Evolutionary conservation across 345 rosid species (phyloP), one percentile per base, ranked within the genome.

Genomic region (Populus ilicifolia): DNA sequence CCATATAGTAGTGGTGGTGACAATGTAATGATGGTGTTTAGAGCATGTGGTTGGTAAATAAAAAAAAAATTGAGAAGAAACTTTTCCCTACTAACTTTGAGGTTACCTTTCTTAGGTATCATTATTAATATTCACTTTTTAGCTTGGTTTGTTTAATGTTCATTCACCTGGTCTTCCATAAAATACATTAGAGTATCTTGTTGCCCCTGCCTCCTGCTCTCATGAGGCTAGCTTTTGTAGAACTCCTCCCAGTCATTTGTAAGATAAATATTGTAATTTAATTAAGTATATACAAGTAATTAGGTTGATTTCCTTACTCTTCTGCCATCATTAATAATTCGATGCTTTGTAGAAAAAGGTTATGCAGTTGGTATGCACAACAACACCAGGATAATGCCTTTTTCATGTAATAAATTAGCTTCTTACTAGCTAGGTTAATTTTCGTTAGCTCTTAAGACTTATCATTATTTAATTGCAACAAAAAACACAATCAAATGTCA

Each of bases 51-150:
- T 17, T 61, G 67, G 67, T 59, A 23, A 46, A 61, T 59, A 3
- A 71, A 59, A 59, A 0, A 71, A 23, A 56, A 8, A 17, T 56
- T 13, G 35, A 46, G 39, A 54, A 38, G 54, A 73, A 38, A 6
- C 35, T 25, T 54, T 50, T 9, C n/a, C 66, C 44, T 67, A 20
- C 33, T 65, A 33, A n/a, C 35, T 63, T 63, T 27, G 13, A 63
- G 70, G 21, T 18, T 63, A 52, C 36, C 43, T 73, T 61, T 73
- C 68, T 10, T 73, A 39, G 10, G n/a, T 50, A 65, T 73, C 67
- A 61, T 73, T 20, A 61, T 73, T 61, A 25, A 73, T n/a, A 9
- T n/a, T 52, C 21, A 6, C 21, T 52, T 52, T 52, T 2, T n/a
- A 9, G 63, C 29, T n/a, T n/a, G 5, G 27, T 7, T 56, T 8